A percentile compares a stretch with the other conserved stretches of the same genome.
Evolutionary conservation across 805 yeast species (phyloP).

Genomic region (Candida germanica): DNA sequence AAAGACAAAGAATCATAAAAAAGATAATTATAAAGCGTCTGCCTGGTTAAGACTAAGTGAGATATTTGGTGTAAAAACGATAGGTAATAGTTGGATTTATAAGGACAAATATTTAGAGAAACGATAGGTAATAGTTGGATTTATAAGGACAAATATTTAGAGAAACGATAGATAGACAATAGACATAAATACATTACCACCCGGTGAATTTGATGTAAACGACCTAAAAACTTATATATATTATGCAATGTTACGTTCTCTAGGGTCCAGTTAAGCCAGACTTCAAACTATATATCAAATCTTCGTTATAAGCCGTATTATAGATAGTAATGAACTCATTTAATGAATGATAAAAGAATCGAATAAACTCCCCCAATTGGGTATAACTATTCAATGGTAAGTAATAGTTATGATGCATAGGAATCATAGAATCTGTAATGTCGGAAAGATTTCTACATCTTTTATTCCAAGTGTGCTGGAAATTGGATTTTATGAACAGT

Average conservation of each 20-base stretch:
- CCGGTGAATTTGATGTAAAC: too few relatives aligned
- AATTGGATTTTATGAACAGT: conserved; percentile 8
- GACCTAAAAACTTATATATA: too few relatives aligned
- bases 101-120: conserved; percentile 53
- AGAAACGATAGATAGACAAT: background rate
- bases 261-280: conserved; percentile 13
- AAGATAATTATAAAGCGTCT: conserved; percentile 61
- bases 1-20: conserved; percentile 52
- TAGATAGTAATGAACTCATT: conserved; percentile 30
- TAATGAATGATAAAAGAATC: conserved; percentile 27
- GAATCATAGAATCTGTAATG: conserved; percentile 1
- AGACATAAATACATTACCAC: too few relatives aligned
- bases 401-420: conserved; percentile 18
- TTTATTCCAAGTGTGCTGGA: conserved; percentile 11
- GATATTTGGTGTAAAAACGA: conserved; percentile 53
- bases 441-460: conserved; percentile 3
- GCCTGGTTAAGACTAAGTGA: conserved; percentile 69
- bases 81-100: conserved; percentile 75
- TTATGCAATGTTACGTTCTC: too few relatives aligned
- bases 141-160: conserved; percentile 53
- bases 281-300: conserved; percentile 16
- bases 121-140: background rate
- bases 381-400: conserved; percentile 35
- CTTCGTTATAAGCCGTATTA: conserved; percentile 8
- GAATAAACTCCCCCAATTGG: conserved; percentile 26